phyloP scores from a whole-genome alignment of 129 eudicot genomes.

The Helianthus tuberosus region DNA sequence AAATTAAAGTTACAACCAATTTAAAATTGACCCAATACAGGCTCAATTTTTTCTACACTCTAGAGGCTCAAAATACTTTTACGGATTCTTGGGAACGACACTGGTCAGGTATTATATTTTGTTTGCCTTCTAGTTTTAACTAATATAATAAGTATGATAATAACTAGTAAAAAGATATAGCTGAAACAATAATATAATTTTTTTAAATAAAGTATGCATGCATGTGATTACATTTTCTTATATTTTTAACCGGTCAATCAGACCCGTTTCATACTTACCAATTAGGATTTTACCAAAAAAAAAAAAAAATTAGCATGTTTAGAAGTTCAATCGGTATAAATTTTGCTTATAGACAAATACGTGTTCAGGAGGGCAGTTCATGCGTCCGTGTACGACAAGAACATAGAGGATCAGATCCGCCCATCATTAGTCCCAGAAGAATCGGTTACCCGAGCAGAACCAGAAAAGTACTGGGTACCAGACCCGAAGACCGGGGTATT shows the following conservation, averaged over 20 bases:
- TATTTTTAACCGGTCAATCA: neutral
- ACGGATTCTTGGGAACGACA: too few species aligned
- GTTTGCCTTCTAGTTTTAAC: neutral
- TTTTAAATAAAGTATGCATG: neutral
- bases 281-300: neutral
- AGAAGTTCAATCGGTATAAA: neutral
- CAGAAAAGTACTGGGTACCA: conserved; percentile 85
- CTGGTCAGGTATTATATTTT: neutral
- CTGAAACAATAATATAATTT: neutral
- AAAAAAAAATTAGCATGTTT: neutral
- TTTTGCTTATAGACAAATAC: neutral
- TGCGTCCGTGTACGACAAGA: conserved; percentile 71
- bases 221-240: neutral
- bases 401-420: conserved; percentile 71
- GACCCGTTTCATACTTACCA: neutral
- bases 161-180: neutral
- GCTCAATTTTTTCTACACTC: too few species aligned
- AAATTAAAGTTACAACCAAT: too few species aligned
- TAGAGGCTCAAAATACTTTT: too few species aligned
- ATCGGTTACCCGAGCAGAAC: conserved; percentile 40
- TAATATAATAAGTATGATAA: neutral
- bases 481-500: conserved; percentile 89
- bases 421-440: conserved; percentile 82
- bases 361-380: conserved; percentile 69
- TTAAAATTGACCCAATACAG: too few species aligned